Percentiles rank a stretch among this genome's conserved stretches.
These are phyloP conservation scores for Arachnopeziza araneosa DNA, from an alignment of 2,329 filamentous ascomycete species.

Conservation along the genomic window DNA sequence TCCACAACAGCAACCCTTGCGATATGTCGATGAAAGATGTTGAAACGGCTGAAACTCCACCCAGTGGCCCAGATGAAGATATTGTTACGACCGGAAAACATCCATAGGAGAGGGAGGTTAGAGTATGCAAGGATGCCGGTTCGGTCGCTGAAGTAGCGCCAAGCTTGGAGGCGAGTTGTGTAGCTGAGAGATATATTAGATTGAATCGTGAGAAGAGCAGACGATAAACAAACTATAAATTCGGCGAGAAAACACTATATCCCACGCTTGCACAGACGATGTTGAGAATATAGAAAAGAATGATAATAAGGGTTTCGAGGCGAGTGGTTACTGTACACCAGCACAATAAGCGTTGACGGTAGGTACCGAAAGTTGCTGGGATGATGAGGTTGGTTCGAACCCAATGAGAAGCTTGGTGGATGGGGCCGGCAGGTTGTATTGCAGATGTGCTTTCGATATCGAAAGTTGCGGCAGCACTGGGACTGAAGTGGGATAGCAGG, in stretches of 20 bases:
- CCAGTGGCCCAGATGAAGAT: constrained; percentile 60
- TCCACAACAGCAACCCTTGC: constrained; percentile 57
- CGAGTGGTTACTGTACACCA: constrained; percentile 41
- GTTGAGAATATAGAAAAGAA: constrained; percentile 36
- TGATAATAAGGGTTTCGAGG: constrained; percentile 38
- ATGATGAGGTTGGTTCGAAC: not conserved
- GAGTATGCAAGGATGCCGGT: constrained; percentile 59
- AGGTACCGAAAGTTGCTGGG: not conserved
- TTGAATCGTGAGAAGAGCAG: not conserved
- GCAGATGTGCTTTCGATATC: not conserved
- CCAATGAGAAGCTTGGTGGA: not conserved
- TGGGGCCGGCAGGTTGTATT: not conserved
- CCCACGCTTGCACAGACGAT: constrained; percentile 17
- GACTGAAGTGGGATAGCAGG: not conserved
- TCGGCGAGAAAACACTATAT: not conserved
- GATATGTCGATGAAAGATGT: constrained; percentile 61
- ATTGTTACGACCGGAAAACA: constrained; percentile 64
- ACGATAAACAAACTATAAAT: not conserved
- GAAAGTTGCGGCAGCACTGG: not conserved
- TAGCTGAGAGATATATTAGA: constrained; percentile 21
- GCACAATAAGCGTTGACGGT: not conserved
- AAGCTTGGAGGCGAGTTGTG: constrained; percentile 34
- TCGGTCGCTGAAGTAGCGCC: constrained; percentile 56
- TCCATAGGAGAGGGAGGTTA: constrained; percentile 59
- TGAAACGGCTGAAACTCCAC: constrained; percentile 63